These are phyloP conservation scores for Brassica balearica DNA, from an alignment of 441 rosid species.

Conservation along the genomic window DNA sequence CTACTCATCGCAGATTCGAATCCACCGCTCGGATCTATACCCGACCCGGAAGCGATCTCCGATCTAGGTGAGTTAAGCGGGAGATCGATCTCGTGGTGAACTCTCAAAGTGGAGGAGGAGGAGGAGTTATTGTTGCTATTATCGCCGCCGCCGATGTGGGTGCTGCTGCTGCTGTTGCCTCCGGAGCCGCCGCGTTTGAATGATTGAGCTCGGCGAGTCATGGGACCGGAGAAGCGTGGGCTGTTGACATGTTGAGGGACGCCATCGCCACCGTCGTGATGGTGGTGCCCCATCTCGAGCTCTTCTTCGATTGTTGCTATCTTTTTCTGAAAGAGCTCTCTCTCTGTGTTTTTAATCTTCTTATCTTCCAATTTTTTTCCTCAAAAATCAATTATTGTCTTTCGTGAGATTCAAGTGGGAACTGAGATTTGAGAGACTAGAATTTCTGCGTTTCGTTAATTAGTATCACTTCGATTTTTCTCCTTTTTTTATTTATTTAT, in stretches of 20 bases:
- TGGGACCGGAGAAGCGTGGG: constrained; percentile 86
- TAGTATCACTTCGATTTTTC: background rate
- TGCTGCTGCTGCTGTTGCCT: constrained; percentile 21
- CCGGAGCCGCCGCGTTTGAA: constrained; percentile 72
- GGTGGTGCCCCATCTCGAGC: constrained; percentile 59
- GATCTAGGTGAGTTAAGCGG: constrained; percentile 78
- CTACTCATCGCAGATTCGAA: constrained; percentile 51
- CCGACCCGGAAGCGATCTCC: constrained; percentile 50
- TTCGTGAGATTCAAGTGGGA: constrained; percentile 37
- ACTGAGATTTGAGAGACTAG: constrained; percentile 30
- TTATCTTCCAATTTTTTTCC: too few species aligned
- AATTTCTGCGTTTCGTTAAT: background rate
- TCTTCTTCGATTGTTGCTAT: constrained; percentile 47
- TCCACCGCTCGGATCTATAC: constrained; percentile 44
- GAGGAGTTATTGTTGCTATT: constrained; percentile 1
- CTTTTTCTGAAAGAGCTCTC: constrained; percentile 10
- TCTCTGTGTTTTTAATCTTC: too few species aligned
- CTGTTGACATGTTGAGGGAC: constrained; percentile 77
- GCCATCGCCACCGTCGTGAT: constrained; percentile 58
- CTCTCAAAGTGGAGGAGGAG: constrained; percentile 36
- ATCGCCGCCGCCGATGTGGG: constrained; percentile 20
- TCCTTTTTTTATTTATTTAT: background rate
- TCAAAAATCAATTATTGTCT: background rate
- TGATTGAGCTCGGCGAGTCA: constrained; percentile 91
- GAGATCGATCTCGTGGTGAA: constrained; percentile 81